Percentiles rank a stretch among this genome's conserved stretches.
phyloP scores from a whole-genome alignment of 202 grass and related monocot species.

The Elaeis oleifera region DNA sequence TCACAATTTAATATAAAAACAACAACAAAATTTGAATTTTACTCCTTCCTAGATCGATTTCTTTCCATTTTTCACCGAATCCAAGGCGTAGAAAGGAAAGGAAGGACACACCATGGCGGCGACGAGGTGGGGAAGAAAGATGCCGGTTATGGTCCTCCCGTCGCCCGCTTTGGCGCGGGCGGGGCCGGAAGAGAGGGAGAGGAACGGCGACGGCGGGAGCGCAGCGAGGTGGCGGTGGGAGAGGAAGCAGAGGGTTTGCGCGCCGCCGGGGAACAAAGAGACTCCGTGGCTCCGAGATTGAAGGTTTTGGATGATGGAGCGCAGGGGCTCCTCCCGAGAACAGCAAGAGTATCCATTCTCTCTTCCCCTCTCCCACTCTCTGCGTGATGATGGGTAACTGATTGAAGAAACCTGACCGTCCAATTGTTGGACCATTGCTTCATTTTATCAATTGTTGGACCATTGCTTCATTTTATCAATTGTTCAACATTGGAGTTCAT shows the following conservation, averaged over 20 bases:
- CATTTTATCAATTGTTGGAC: no score
- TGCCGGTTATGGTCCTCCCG: constrained; percentile 15
- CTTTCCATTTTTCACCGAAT: neutral
- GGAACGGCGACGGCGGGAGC: constrained; percentile 13
- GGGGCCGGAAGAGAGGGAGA: constrained; percentile 21
- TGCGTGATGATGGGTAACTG: no score
- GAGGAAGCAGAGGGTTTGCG: neutral
- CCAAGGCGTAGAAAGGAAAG: neutral
- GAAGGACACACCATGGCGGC: constrained; percentile 32
- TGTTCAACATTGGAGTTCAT: no score
- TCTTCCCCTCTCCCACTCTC: no score
- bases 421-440: no score
- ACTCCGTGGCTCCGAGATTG: neutral
- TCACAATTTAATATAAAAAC: no score
- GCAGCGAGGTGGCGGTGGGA: constrained; percentile 8
- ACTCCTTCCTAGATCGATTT: no score
- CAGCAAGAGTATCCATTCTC: constrained; percentile 28
- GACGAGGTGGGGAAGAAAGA: constrained; percentile 26
- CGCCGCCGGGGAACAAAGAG: neutral
- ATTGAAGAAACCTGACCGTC: no score
- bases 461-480: no score
- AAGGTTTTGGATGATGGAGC: neutral
- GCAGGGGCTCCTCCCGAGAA: constrained; percentile 25
- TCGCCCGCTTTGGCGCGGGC: neutral
- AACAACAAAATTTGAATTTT: no score